Percentiles rank a stretch among this genome's conserved stretches.
Conservation (phyloP, 2,329 filamentous ascomycete species). For the Aureobasidium sp. region DNA sequence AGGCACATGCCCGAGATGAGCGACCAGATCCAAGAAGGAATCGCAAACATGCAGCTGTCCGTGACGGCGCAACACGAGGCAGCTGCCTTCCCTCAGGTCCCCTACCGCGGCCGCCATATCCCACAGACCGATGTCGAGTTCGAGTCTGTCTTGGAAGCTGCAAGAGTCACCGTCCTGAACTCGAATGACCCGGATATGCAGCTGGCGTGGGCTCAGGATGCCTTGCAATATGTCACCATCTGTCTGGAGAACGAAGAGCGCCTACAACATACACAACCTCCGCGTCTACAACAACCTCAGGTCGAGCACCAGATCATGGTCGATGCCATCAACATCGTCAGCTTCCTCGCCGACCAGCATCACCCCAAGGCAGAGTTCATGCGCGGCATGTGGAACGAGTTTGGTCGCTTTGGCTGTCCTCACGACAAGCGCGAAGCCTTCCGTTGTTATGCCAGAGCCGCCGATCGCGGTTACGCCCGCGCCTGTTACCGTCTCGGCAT, state of each 20-base stretch:
- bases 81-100: slow-evolving; percentile 64
- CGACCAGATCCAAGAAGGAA: slow-evolving; percentile 90
- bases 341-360: slow-evolving; percentile 79
- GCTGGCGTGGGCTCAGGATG: slow-evolving; percentile 91
- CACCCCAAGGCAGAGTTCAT: slow-evolving; percentile 94
- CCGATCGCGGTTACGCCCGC: slow-evolving; percentile 73
- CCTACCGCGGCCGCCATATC: slow-evolving; percentile 71
- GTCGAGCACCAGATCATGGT: slow-evolving; percentile 79
- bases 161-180: slow-evolving; percentile 72
- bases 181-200: slow-evolving; percentile 96
- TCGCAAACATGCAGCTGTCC: slow-evolving; percentile 69
- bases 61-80: slow-evolving; percentile 19
- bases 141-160: slow-evolving; percentile 79
- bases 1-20: slow-evolving; percentile 94
- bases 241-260: slow-evolving; percentile 67
- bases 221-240: slow-evolving; percentile 79
- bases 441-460: slow-evolving; percentile 73
- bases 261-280: slow-evolving; percentile 42
- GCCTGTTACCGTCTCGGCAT: slow-evolving; percentile 97
- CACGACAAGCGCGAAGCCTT: slow-evolving; percentile 95
- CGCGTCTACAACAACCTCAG: slow-evolving; percentile 67
- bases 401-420: slow-evolving; percentile 86
- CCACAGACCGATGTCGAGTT: slow-evolving; percentile 91
- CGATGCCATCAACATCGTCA: slow-evolving; percentile 86
- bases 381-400: slow-evolving; percentile 93